Base-by-base conservation (phyloP, 306 rosid species). In the Senna tora region DNA sequence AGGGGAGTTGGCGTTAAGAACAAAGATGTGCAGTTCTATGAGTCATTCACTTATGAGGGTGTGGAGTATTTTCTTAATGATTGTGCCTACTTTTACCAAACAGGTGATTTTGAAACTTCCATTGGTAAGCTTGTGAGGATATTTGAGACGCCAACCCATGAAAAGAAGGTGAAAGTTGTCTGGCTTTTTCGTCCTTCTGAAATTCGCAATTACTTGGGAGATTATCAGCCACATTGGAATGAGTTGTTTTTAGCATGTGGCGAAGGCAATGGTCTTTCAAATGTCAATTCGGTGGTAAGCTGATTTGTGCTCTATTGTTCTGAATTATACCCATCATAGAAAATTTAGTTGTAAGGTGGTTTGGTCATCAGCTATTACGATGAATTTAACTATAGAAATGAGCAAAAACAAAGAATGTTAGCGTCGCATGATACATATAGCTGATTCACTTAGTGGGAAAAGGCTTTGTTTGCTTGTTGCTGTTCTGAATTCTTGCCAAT, bases 211-310 rank as follows among this genome's bases (percentile, higher is more conserved):
- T 73, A 46, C 38, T 16, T 85, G 30, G 79, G 73, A 46, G 63
- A 42, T n/a, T 71, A 58, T 19, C 39, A 52, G 21, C 90, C 95
- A 0, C 2, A 15, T 14, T 85, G 89, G 90, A 85, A 88, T 22
- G 97, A 91, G 81, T 57, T 91, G 61, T 82, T 91, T 70, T 77
- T 91, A 67, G 90, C 90, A 0, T 83, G 90, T 63, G 97, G 95
- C 3, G 34, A 36, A 6, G 92, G 83, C 15, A 16, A 2, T 19
- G 95, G 91, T 49, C 62, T 88, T 65, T 73, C 82, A 77, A 82
- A 87, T 75, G 5, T 47, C 56, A 74, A 71, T 75, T 2, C 0
- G 17, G 20, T 85, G 95, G 97, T 88, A 88, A 82, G 13, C 62
- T 16, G 5, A 7, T 52, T 45, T 6, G 50, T 34, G 67, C 4